A percentile compares a stretch with the other conserved stretches of the same genome.
Conservation (phyloP, 768 basidiomycete genomes). For the Termitomyces sp. region DNA sequence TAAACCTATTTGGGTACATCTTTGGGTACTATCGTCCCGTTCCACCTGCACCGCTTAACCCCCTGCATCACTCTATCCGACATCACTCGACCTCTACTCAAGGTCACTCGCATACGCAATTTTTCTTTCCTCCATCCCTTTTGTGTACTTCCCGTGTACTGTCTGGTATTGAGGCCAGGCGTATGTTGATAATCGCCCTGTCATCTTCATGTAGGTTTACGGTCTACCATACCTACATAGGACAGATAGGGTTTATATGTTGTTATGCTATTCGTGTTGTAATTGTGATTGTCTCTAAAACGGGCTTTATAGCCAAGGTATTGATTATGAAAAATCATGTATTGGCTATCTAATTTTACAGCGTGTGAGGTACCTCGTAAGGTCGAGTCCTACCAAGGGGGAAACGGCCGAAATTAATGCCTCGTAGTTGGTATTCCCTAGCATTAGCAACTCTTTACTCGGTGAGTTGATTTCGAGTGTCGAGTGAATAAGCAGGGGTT, state of each 20-base stretch:
- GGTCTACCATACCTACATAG: not conserved
- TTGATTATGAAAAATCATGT: too few species aligned
- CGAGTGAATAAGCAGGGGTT: constrained; percentile 39
- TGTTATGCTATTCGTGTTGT: not conserved
- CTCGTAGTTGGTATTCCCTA: constrained; percentile 39
- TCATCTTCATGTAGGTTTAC: not conserved
- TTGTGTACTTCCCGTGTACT: not conserved
- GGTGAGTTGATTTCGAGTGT: constrained; percentile 32
- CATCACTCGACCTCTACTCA: not conserved
- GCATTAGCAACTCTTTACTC: constrained; percentile 47
- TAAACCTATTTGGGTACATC: too few species aligned
- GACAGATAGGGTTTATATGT: not conserved
- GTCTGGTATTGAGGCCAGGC: not conserved
- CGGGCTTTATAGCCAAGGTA: too few species aligned
- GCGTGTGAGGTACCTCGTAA: constrained; percentile 62
- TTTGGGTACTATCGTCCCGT: not conserved
- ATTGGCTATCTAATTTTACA: too few species aligned
- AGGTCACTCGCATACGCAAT: not conserved
- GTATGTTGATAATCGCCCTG: not conserved
- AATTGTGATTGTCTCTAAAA: not conserved
- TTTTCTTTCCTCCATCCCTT: not conserved
- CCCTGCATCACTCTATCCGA: not conserved
- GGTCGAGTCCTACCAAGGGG: constrained; percentile 35
- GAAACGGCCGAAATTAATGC: constrained; percentile 57
- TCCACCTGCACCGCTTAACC: not conserved